These are phyloP conservation scores for Pythium apleroticum DNA, from an alignment of 352 stramenopile genomes.

Conservation along the genomic window DNA sequence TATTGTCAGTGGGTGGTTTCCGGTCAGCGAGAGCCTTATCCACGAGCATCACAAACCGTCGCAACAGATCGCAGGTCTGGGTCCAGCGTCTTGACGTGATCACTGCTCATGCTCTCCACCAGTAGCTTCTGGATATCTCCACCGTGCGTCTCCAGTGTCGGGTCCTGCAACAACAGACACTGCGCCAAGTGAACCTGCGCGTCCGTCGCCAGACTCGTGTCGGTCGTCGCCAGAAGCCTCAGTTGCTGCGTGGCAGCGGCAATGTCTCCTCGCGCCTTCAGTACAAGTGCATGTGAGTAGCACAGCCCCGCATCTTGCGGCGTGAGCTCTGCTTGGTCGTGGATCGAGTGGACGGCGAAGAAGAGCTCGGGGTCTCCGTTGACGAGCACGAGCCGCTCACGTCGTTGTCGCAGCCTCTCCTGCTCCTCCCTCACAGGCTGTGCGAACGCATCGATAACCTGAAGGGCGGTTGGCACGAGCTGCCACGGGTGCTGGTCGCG, in stretches of 20 bases:
- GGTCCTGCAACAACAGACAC: conserved; percentile 44
- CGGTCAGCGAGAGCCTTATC: not conserved
- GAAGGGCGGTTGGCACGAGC: not conserved
- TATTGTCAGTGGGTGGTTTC: not conserved
- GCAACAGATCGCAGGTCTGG: not conserved
- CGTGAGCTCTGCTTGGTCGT: not conserved
- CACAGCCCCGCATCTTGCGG: conserved; percentile 23
- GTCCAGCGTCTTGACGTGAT: conserved; percentile 35
- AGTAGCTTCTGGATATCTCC: conserved; percentile 18
- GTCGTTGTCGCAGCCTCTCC: not conserved
- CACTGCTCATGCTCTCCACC: conserved; percentile 13
- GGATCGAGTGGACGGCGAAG: conserved; percentile 13
- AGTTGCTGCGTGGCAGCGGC: conserved; percentile 27
- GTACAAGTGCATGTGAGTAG: conserved; percentile 48
- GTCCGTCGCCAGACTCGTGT: conserved; percentile 25
- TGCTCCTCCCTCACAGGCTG: not conserved
- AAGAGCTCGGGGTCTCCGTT: conserved; percentile 31
- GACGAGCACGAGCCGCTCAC: not conserved
- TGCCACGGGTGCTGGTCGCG: not conserved
- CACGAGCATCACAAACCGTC: not conserved
- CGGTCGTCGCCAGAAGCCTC: conserved; percentile 24
- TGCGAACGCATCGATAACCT: conserved; percentile 4
- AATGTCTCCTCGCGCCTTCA: conserved; percentile 37
- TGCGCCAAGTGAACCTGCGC: conserved; percentile 43
- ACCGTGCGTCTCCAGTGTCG: conserved; percentile 16